Conservation (phyloP, 1,284 basidiomycete genomes). For the Phellinidium pouzarii region DNA sequence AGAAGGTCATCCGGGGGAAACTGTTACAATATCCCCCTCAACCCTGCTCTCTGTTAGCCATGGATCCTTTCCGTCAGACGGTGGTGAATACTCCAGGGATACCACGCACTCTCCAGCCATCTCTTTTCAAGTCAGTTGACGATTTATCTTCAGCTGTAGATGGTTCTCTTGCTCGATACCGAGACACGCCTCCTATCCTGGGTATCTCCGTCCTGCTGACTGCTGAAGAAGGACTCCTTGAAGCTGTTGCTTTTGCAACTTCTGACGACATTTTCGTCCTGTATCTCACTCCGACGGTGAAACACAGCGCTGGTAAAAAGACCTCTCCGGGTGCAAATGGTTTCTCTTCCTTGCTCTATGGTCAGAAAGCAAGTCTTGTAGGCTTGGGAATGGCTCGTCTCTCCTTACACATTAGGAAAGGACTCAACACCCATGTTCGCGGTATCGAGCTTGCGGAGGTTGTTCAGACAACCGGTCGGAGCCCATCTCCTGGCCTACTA, state of each 20-base stretch:
- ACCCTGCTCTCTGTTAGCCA: not conserved
- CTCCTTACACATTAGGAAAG: constrained; percentile 25
- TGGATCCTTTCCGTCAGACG: constrained; percentile 8
- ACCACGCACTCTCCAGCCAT: not conserved
- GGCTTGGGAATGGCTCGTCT: constrained; percentile 30
- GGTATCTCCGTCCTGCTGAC: constrained; percentile 6
- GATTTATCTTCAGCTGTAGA: not conserved
- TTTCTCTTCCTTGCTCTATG: constrained; percentile 6
- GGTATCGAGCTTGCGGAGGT: constrained; percentile 30
- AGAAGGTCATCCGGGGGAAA: too few relatives aligned
- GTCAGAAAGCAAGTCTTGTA: constrained; percentile 22
- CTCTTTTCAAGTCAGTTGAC: not conserved
- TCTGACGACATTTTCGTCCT: constrained; percentile 6
- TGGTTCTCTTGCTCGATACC: not conserved
- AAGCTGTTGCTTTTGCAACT: constrained; percentile 11
- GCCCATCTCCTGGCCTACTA: constrained; percentile 26
- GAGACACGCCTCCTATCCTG: not conserved
- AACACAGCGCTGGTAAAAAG: not conserved
- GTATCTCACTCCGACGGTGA: not conserved
- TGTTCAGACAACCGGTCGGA: constrained; percentile 23
- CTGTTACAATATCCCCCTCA: not conserved
- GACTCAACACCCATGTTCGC: constrained; percentile 23
- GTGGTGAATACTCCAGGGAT: constrained; percentile 1
- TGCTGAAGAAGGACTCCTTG: constrained; percentile 4
- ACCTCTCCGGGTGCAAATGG: not conserved